Evolutionary conservation across 2,329 filamentous ascomycete genomes (phyloP).

Genomic region (Hypoxylon sp.): DNA sequence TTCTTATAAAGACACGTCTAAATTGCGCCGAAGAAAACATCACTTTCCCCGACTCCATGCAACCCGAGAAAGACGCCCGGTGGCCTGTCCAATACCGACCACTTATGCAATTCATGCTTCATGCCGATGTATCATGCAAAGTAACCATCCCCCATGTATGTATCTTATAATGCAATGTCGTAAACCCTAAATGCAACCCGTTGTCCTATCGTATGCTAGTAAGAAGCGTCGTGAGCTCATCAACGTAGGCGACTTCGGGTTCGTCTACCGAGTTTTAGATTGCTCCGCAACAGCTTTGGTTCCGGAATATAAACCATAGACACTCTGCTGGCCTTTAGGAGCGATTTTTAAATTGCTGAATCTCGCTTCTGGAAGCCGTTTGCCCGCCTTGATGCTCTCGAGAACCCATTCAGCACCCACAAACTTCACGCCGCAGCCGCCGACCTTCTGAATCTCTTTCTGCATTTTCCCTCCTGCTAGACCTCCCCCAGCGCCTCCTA

Average conservation of each 20-base stretch:
- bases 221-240: constrained; percentile 22
- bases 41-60: constrained; percentile 23
- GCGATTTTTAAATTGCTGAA: constrained; percentile 77
- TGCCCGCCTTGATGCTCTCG: constrained; percentile 84
- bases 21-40: constrained; percentile 16
- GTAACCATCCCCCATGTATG: constrained; percentile 41
- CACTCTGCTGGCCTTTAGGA: constrained; percentile 73
- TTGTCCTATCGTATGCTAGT: constrained; percentile 21
- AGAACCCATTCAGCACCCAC: constrained; percentile 87
- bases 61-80: constrained; percentile 27
- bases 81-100: constrained; percentile 21
- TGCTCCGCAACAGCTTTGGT: constrained; percentile 37
- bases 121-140: constrained; percentile 41
- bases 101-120: constrained; percentile 36
- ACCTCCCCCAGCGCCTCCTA: constrained; percentile 77
- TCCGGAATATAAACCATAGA: constrained; percentile 66
- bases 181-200: constrained; percentile 37
- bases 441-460: constrained; percentile 78
- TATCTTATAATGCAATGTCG: constrained; percentile 40
- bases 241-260: constrained; percentile 11
- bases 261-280: constrained; percentile 35
- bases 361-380: constrained; percentile 79
- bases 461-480: constrained; percentile 84
- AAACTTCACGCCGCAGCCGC: constrained; percentile 81
- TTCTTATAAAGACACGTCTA: neutral